Conservation (phyloP, 345 rosid genomes). For the Salix udensis region DNA sequence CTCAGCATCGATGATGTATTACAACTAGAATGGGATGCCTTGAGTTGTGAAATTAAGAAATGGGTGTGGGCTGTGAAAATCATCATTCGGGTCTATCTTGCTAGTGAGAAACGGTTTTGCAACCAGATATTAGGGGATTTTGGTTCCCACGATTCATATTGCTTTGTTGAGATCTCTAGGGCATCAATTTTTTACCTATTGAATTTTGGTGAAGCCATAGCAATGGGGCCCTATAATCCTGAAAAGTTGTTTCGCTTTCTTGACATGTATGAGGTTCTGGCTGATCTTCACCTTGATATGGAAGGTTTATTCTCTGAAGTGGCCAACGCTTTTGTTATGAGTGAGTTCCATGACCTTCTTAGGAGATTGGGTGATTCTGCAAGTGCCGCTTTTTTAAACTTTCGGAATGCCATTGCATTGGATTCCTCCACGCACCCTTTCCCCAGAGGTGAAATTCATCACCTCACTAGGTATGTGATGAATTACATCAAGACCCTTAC, state of each 20-base stretch:
- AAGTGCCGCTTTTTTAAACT: slow-evolving; percentile 42
- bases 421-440: slow-evolving; percentile 42
- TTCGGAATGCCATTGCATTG: slow-evolving; percentile 42
- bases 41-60: slow-evolving; percentile 54
- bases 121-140: slow-evolving; percentile 52
- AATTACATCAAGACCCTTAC: slow-evolving; percentile 62
- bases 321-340: slow-evolving; percentile 43
- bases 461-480: slow-evolving; percentile 68
- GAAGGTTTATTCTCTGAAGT: slow-evolving; percentile 53
- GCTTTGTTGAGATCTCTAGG: slow-evolving; percentile 57
- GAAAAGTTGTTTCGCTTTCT: slow-evolving; percentile 66
- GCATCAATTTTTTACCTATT: slow-evolving; percentile 46
- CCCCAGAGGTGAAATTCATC: slow-evolving; percentile 59
- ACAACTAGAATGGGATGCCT: slow-evolving; percentile 46
- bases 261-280: slow-evolving; percentile 60
- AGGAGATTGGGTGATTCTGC: slow-evolving; percentile 40
- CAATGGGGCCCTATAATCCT: slow-evolving; percentile 47
- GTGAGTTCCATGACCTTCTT: slow-evolving; percentile 49
- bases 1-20: slow-evolving; percentile 57
- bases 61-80: slow-evolving; percentile 63
- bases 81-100: slow-evolving; percentile 45
- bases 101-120: slow-evolving; percentile 59
- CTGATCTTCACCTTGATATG: slow-evolving; percentile 42
- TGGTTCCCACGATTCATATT: slow-evolving; percentile 30
- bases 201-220: slow-evolving; percentile 71